A percentile compares a stretch with the other conserved stretches of the same genome.
Evolutionary conservation across 352 stramenopile genomes (phyloP).

Genomic region (Phytopythium kandeliae): DNA sequence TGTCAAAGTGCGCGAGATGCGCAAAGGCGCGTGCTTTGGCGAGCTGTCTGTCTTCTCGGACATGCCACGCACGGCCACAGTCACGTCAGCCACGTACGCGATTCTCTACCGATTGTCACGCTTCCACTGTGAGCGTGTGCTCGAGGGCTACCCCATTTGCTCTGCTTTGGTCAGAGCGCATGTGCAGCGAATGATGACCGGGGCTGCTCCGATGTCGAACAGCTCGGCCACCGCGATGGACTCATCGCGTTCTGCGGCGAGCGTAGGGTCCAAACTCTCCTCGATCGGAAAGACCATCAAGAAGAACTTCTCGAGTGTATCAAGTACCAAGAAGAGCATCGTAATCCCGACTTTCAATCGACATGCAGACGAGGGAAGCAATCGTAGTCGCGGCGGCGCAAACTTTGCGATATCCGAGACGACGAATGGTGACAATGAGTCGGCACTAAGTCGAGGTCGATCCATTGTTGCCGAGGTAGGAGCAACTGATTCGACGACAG

Average conservation of each 20-base stretch:
- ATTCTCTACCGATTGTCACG: slow-evolving; percentile 66
- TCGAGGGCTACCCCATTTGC: slow-evolving; percentile 46
- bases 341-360: neutral
- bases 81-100: slow-evolving; percentile 58
- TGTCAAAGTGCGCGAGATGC: slow-evolving; percentile 59
- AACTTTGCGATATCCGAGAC: neutral
- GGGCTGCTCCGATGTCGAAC: neutral
- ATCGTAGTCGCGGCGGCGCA: neutral
- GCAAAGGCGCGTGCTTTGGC: slow-evolving; percentile 65
- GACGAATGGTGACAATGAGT: neutral
- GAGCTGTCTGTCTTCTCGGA: slow-evolving; percentile 69
- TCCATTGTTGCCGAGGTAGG: neutral
- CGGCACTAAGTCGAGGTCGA: neutral
- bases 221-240: neutral
- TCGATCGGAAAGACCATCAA: slow-evolving; percentile 5
- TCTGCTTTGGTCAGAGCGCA: slow-evolving; percentile 9
- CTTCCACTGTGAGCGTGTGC: slow-evolving; percentile 48
- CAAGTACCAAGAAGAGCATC: slow-evolving; percentile 1
- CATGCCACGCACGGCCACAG: slow-evolving; percentile 39
- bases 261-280: slow-evolving; percentile 4
- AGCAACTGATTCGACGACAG: neutral
- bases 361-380: neutral
- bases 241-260: neutral
- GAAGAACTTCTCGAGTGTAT: slow-evolving; percentile 1
- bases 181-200: slow-evolving; percentile 6